Evolutionary conservation across 2,329 filamentous ascomycete species (phyloP), one percentile per base, ranked within the genome.

Genomic region (Chaetoscypha palmicola): DNA sequence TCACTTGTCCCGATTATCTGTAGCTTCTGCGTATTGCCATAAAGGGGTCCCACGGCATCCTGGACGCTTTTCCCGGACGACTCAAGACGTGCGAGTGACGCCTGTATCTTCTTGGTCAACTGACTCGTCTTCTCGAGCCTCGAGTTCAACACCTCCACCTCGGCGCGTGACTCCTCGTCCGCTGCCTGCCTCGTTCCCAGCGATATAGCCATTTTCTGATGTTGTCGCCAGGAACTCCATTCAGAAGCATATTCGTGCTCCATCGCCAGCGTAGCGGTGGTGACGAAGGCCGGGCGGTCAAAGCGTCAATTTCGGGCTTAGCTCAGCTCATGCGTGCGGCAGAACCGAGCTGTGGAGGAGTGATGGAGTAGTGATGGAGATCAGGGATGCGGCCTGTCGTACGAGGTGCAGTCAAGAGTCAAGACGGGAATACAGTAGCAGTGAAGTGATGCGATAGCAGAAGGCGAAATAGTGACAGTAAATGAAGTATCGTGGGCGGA

Each of bases 51-150:
- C 44, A 94, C 89, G 9, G 94, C 90, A 60, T 95, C 87, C 58
- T 88, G 83, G 16, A 97, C 89, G 48, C 85, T 90, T 66, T 89
- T 88, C 14, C 91, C 92, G 41, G 87, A 94, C 28, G 83, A 79
- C 58, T 97, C 89, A 24, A 98, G 73, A 44, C 90, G 78, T 28
- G 80, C 77, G 54, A 96, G 74, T 40, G 87, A 94, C 21, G 86
- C 83, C 65, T 94, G 86, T 44, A 98, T 96, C 71, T 94, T 95
- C 70, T 92, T 95, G 23, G 89, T 95, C 62, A 97, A 76, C 60
- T 88, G 80, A 48, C 89, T 84, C 56, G 94, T 94, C 74, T 95
- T 97, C 57, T 94, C 88, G 50, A 97, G 79, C 30, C 80, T 73
- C 42, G 79, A 83, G 56, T 81, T 83, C 37, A 85, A 69, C 22